Evolutionary conservation across 164 flowering plant species (phyloP), one percentile per base, ranked within the genome.

Genomic region (Nymphaea colorata): DNA sequence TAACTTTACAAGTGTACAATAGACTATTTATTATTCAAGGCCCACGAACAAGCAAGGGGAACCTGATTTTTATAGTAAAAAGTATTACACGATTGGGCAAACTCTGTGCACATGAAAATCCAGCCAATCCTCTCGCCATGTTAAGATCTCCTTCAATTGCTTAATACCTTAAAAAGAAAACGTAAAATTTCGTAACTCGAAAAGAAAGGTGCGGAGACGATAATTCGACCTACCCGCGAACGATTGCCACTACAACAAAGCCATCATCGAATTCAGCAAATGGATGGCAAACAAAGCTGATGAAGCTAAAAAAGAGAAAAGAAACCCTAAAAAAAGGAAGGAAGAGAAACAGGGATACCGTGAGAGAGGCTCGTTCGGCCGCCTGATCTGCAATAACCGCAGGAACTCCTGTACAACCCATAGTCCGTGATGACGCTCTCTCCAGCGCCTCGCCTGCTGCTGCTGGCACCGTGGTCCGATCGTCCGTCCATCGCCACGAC

Each of bases 321-420:
- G 55, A 47, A 12, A 7, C 2, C 12, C 55, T 7, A 47, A 47
- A 7, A 2, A 47, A 47, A 47, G 7, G 55, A 12, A 6, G 55
- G 42, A 41, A 72, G 41, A 14, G 59, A 42, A 51, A 64, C 6
- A 61, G 2, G 62, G 81, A 5, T 55, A 90, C 98, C 93, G 69
- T 93, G 85, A 73, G 84, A 66, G 66, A 85, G 60, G 65, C 94
- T 85, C 67, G 86, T 70, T 62, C 73, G 77, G 15, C 69, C 78
- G 61, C 79, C 68, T 43, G 96, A 90, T 82, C 64, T 84, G 63
- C 98, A 93, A 69, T 90, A 93, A 41, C 92, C 96, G 44, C 98
- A 93, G 45, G 92, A 53, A 76, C 85, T 77, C 70, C 65, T 68
- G 5, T 82, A 78, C 25, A 82, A 72, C 25, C 98, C 90, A 4